Evolutionary conservation across 305 asterid species (phyloP), one percentile per base, ranked within the genome.

Genomic region (Fraxinus sp.): DNA sequence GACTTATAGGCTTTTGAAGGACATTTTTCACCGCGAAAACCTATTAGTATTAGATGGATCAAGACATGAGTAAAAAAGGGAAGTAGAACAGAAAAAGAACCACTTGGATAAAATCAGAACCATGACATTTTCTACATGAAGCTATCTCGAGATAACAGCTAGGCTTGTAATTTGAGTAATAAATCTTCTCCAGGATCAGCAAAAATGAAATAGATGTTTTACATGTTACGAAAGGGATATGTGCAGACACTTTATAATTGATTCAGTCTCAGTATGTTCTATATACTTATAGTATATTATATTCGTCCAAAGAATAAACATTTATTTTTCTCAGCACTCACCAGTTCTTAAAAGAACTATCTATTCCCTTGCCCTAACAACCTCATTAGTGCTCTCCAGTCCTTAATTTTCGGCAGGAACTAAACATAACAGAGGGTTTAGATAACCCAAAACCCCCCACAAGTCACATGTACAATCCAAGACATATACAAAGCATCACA

Each of bases 11-110:
- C 90, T 97, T 97, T 81, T 97, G 98, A n/a, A 94, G 91, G 79
- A 97, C 99, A 89, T 98, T 97, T 90, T 97, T 97, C 78, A 96
- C 99, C 79, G 99, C 99, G 89, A 91, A 93, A 83, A 97, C 99
- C 99, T 96, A 86, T 7, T 32, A 57, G 26, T 52, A 76, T 71
- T 79, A 18, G 82, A 46, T 80, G 86, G 80, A 41, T 49, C 20
- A 62, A 37, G 55, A 82, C 57, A 57, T 2, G 24, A 37, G 4
- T 62, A 46, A 71, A 75, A 49, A 30, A 6, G n/a, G 7, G 16
- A 49, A 11, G 1, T 10, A 74, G 78, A 62, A 76, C 46, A 76
- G 1, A 37, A 59, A 32, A 72, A 13, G 72, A 78, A 55, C 30
- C 72, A 32, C 26, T 36, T 14, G 55, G 52, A 70, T 74, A 68